Conservation (phyloP, 441 rosid species). For the Adansonia grandidieri region DNA sequence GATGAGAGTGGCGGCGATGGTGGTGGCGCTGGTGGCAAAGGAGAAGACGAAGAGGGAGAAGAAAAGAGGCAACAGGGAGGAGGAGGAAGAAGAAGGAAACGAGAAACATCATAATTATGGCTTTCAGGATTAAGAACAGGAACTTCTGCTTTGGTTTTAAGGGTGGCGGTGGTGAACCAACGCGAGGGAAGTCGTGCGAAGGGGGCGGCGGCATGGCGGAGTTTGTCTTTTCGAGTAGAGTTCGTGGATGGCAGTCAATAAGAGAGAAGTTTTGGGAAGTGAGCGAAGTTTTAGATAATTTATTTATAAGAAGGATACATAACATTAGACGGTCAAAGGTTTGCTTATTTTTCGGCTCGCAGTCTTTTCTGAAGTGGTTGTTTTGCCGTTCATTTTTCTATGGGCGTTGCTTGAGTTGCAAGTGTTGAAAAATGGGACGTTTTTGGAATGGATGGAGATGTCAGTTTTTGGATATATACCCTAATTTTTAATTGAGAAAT, state of each 20-base stretch:
- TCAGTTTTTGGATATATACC: too few relatives aligned
- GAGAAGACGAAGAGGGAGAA: conserved; percentile 48
- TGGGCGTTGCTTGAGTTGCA: too few relatives aligned
- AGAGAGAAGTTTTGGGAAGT: neutral
- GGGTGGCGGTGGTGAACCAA: conserved; percentile 17
- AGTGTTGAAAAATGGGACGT: too few relatives aligned
- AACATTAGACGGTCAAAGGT: too few relatives aligned
- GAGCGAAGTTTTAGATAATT: neutral
- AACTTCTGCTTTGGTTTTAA: conserved; percentile 49
- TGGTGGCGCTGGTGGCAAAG: conserved; percentile 22
- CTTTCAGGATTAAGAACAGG: conserved; percentile 53
- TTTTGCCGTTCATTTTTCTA: too few relatives aligned
- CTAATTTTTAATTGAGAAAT: too few relatives aligned
- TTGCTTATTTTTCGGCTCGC: too few relatives aligned
- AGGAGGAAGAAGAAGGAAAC: conserved; percentile 71
- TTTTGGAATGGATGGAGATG: too few relatives aligned
- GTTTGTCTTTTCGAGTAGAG: neutral
- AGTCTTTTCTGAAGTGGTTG: too few relatives aligned
- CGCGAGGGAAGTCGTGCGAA: conserved; percentile 10
- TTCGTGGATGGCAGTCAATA: neutral
- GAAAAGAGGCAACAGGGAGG: conserved; percentile 55
- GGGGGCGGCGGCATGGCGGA: conserved; percentile 33
- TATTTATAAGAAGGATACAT: too few relatives aligned
- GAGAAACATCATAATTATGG: conserved; percentile 51
- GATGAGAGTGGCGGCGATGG: conserved; percentile 30